Evolutionary conservation across 148 eudicot species (phyloP).

Genomic region (Tetragonia tetragonoides): DNA sequence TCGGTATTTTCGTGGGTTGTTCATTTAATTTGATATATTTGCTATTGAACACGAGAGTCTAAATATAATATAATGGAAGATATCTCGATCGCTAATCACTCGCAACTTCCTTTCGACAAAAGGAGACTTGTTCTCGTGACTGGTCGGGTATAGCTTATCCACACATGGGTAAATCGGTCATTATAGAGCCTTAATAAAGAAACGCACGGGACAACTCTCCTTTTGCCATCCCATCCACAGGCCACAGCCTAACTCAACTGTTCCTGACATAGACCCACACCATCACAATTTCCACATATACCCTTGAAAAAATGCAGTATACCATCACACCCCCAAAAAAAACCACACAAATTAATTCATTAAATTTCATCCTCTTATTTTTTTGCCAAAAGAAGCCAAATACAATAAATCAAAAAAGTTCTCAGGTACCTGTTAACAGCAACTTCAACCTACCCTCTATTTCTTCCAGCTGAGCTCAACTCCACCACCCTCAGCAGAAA

Average conservation of each 20-base stretch:
- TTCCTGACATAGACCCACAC: neutral
- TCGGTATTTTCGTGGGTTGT: no score
- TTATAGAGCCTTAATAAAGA: neutral
- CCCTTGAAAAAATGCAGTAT: neutral
- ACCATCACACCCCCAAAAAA: neutral
- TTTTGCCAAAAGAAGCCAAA: neutral
- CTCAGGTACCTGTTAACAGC: neutral
- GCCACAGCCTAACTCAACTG: neutral
- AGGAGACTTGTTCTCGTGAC: no score
- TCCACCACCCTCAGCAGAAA: neutral
- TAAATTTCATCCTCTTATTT: neutral
- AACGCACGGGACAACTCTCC: neutral
- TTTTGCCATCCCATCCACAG: neutral
- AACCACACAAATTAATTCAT: neutral
- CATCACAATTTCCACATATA: neutral
- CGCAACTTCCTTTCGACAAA: no score
- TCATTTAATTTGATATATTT: no score
- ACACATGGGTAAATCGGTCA: slow-evolving; percentile 10
- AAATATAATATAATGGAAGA: no score
- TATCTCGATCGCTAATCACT: no score
- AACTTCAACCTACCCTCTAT: neutral
- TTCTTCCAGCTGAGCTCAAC: neutral
- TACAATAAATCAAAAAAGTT: neutral
- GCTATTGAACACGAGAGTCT: no score
- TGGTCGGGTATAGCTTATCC: neutral